Evolutionary conservation across 2,329 filamentous ascomycete genomes (phyloP), one percentile per base, ranked within the genome.

Genomic region (Aquanectria penicillioides): DNA sequence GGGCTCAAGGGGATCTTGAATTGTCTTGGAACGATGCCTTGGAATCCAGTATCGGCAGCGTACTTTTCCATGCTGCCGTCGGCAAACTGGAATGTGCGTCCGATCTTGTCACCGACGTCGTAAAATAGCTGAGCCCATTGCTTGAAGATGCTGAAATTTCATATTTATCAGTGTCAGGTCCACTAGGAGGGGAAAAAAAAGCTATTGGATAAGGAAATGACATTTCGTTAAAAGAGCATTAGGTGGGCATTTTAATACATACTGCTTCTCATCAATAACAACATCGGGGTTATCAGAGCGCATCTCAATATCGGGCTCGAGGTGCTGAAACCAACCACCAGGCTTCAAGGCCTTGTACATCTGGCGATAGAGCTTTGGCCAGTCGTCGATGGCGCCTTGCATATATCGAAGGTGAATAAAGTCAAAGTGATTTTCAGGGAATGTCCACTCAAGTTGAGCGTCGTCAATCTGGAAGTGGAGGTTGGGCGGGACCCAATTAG

Each of bases 1-100:
- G 64, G 66, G 38, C 76, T 76, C 6, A 76, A 68, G 0, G 80
- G 79, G 3, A 80, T 65, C 59, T 78, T 75, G 61, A 70, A 71
- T 7, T 57, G 60, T 4, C 63, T 63, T 26, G 73, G 66, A 0
- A 52, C 54, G 3, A 78, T 62, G 29, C 75, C 66, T 8, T 64
- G 54, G 47, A 77, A 78, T 2, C 76, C 76, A 0, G 72, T 66
- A 4, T 66, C 65, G n/a, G 56, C 34, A n/a, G 66, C 62, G 20
- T 53, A 56, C 13, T 64, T 31, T 11, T 57, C 50, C 57, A 66
- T 62, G 12, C 23, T 33, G 7, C 47, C 37, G 26, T 62, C 56
- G 11, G 53, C 44, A 17, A 64, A 47, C n/a, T 49, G 46, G 44
- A 72, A 69, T 8, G 67, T 67, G 9, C 69, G 66, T 8, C 67